phyloP scores from a whole-genome alignment of 345 rosid genomes.

The Acer campestre region DNA sequence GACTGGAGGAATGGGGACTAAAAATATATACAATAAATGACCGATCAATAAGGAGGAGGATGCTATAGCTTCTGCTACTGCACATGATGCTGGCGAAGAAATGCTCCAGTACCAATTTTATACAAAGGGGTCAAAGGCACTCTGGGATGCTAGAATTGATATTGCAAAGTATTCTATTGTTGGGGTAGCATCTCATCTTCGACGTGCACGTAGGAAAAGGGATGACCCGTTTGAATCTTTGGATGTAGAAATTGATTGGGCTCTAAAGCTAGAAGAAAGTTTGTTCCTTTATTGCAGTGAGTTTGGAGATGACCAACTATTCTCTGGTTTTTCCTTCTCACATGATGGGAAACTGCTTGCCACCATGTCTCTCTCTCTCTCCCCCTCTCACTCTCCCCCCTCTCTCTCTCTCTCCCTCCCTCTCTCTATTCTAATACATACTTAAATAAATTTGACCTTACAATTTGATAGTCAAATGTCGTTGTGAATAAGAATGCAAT shows the following conservation, averaged over 20 bases:
- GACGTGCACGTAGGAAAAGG: slow-evolving; percentile 66
- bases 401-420: too few relatives aligned
- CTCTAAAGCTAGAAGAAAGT: slow-evolving; percentile 60
- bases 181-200: slow-evolving; percentile 72
- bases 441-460: neutral
- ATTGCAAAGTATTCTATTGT: slow-evolving; percentile 73
- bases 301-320: slow-evolving; percentile 89
- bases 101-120: too few relatives aligned
- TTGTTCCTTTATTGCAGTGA: slow-evolving; percentile 82
- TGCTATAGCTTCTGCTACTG: too few relatives aligned
- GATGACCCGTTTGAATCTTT: slow-evolving; percentile 92
- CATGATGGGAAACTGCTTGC: slow-evolving; percentile 79
- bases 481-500: neutral
- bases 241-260: slow-evolving; percentile 83
- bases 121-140: too few relatives aligned
- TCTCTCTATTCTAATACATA: neutral
- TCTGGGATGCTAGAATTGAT: slow-evolving; percentile 30
- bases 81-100: too few relatives aligned
- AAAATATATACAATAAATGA: too few relatives aligned
- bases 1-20: too few relatives aligned
- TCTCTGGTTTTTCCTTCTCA: slow-evolving; percentile 91
- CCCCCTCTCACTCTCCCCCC: too few relatives aligned
- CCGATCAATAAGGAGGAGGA: too few relatives aligned
- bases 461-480: neutral
- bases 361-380: neutral